Base-by-base conservation (phyloP, 2,329 filamentous ascomycete genomes). In the Neonectria sp. region DNA sequence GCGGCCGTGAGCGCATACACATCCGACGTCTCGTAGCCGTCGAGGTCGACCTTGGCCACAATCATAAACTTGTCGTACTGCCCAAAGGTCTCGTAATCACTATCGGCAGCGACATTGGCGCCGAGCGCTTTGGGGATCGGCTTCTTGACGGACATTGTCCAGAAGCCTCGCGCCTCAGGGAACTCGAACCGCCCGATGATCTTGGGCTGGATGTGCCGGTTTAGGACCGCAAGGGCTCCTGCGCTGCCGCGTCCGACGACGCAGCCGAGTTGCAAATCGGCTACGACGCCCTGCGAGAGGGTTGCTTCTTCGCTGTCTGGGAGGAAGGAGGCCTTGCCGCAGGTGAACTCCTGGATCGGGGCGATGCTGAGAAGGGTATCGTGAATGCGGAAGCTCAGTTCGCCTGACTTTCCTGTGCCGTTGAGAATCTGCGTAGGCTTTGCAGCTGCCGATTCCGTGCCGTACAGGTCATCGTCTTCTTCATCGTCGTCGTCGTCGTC, bases 21-120 rank as follows among this genome's bases (percentile, higher is more conserved):
- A 62, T 93, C 90, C 1, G 94, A 95, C 49, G 90, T 91, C 79
- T 95, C 93, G 64, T 90, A 91, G 1, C 90, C 92, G 65, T 91
- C 89, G 24, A 89, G 81, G 55, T 90, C 87, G 9, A 89, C 85
- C 80, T 94, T 94, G 55, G 93, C 93, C 27, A 95, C 90, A 72
- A 98, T 93, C 85, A 97, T 90, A 75, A 93, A 95, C 77, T 90
- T 91, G 78, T 95, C 92, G 72, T 92, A 91, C 70, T 92, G 89
- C 3, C 87, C 86, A 48, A 90, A 86, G 1, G 84, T 80, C 51
- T 88, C 87, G 68, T 87, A 89, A 66, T 91, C 89, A n/a, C 81
- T 83, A 2, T 82, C 83, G 2, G 88, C 82, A 3, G 86, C 82
- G 2, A 87, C 80, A 13, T 83, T 83, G 9, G 84, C 79, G 4